Evolutionary conservation across 768 basidiomycete genomes (phyloP).

Genomic region (Serendipita sp.): DNA sequence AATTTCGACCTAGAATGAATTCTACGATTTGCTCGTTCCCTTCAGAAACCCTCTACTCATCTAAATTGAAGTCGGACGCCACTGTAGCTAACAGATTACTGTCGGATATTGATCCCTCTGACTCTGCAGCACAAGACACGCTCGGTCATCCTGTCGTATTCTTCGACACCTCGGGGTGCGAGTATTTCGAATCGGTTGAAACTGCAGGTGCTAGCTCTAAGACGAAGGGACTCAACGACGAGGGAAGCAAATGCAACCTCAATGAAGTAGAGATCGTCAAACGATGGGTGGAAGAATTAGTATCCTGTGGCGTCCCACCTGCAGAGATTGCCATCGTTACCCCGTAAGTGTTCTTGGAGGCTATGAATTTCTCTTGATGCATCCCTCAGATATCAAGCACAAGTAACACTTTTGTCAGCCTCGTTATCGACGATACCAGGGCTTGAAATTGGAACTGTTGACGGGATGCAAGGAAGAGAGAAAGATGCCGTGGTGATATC

Average conservation of each 20-base stretch:
- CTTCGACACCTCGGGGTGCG: slow-evolving; percentile 87
- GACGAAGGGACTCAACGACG: slow-evolving; percentile 32
- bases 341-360: slow-evolving; percentile 33
- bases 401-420: slow-evolving; percentile 63
- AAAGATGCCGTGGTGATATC: slow-evolving; percentile 88
- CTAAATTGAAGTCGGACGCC: slow-evolving; percentile 48
- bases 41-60: slow-evolving; percentile 63
- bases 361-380: background rate
- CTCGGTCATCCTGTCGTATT: slow-evolving; percentile 73
- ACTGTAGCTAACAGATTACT: slow-evolving; percentile 63
- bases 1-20: slow-evolving; percentile 52
- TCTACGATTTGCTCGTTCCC: slow-evolving; percentile 72
- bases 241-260: slow-evolving; percentile 85
- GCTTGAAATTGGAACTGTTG: slow-evolving; percentile 87
- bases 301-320: slow-evolving; percentile 42
- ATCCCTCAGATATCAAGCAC: slow-evolving; percentile 66
- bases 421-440: slow-evolving; percentile 20
- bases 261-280: slow-evolving; percentile 83
- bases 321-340: slow-evolving; percentile 77
- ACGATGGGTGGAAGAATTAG: slow-evolving; percentile 68
- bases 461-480: slow-evolving; percentile 95
- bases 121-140: slow-evolving; percentile 42
- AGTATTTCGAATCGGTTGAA: slow-evolving; percentile 64
- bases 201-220: slow-evolving; percentile 37
- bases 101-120: slow-evolving; percentile 45